These are phyloP conservation scores for Schwanniomyces polymorphus DNA, from an alignment of 805 yeast species.

Conservation along the genomic window DNA sequence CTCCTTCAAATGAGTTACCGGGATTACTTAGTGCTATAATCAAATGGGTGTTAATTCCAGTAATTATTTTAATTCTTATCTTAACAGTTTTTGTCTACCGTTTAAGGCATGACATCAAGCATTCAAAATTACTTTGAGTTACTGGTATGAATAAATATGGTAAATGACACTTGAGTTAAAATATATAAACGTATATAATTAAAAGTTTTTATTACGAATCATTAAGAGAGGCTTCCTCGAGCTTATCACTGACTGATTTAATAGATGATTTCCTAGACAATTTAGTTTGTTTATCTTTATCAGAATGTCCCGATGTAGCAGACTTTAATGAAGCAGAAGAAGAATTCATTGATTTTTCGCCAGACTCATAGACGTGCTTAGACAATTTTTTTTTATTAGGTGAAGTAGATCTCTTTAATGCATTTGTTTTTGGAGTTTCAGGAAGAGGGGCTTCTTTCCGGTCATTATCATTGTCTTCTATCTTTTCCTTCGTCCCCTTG, in stretches of 20 bases:
- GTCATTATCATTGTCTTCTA: background rate
- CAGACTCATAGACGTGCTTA: background rate
- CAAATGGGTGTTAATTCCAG: conserved; percentile 42
- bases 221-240: background rate
- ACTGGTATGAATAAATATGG: background rate
- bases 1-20: conserved; percentile 12
- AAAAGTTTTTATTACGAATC: background rate
- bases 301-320: background rate
- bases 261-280: background rate
- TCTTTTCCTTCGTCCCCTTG: conserved; percentile 6
- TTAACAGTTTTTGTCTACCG: conserved; percentile 50
- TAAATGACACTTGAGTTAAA: background rate
- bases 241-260: background rate
- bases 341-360: background rate
- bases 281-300: background rate
- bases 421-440: conserved; percentile 7
- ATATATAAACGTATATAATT: background rate
- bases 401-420: conserved; percentile 36
- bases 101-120: conserved; percentile 62
- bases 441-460: conserved; percentile 7
- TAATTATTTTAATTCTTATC: conserved; percentile 37
- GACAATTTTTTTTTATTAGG: conserved; percentile 38
- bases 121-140: conserved; percentile 52
- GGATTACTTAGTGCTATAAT: conserved; percentile 22
- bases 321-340: background rate